Percentiles rank a stretch among this genome's conserved stretches.
These are phyloP conservation scores for Ogataea salicorniae DNA, from an alignment of 805 yeast species.

Conservation along the genomic window DNA sequence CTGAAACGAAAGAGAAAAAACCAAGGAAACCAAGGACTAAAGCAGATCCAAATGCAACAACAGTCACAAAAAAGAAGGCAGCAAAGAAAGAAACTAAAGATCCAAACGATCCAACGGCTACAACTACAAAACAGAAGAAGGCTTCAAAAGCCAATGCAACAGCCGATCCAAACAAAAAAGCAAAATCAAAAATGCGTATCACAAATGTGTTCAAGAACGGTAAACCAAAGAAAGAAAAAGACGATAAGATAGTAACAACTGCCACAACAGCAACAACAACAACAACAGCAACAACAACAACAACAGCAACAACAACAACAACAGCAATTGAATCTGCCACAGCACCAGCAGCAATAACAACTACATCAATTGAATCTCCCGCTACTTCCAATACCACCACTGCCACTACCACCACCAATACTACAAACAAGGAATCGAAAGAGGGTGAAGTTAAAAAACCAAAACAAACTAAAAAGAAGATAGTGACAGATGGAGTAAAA, in stretches of 20 bases:
- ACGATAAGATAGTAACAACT: background rate
- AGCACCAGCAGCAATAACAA: background rate
- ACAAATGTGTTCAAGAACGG: background rate
- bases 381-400: background rate
- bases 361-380: background rate
- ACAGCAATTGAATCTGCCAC: background rate
- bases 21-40: constrained; percentile 1
- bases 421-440: too few species aligned
- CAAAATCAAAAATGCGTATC: background rate
- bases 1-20: constrained; percentile 1
- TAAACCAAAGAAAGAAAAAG: background rate
- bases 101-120: background rate
- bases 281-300: background rate
- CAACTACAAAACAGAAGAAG: background rate
- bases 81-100: background rate
- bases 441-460: too few species aligned
- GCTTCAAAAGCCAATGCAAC: background rate
- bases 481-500: background rate
- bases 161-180: background rate
- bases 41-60: background rate
- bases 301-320: background rate
- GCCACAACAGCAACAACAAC: background rate
- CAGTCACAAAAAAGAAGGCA: constrained; percentile 2
- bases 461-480: too few species aligned
- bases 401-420: background rate